Evolutionary conservation across 768 basidiomycete species (phyloP).

Genomic region (Mycena pura): DNA sequence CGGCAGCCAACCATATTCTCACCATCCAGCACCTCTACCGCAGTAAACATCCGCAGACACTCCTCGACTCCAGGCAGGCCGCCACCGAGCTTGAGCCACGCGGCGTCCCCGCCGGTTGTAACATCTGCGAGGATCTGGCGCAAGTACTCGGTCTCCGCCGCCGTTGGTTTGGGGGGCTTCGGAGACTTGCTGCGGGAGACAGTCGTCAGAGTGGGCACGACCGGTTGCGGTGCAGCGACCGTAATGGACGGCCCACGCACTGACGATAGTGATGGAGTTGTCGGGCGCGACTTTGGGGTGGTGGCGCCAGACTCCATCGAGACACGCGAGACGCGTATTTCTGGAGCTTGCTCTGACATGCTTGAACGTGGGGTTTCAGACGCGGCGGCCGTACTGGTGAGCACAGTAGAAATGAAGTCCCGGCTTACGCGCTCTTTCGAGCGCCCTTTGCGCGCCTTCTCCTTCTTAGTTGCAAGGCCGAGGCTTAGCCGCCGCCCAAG

Average conservation of each 20-base stretch:
- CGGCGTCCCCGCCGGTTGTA: slow-evolving; percentile 31
- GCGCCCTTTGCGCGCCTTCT: slow-evolving; percentile 43
- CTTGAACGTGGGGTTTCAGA: slow-evolving; percentile 6
- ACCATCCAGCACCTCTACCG: slow-evolving; percentile 91
- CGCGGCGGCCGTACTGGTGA: background rate
- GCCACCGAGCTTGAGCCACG: slow-evolving; percentile 34
- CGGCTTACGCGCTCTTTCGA: slow-evolving; percentile 38
- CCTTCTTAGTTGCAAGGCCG: slow-evolving; percentile 54
- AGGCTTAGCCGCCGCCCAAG: slow-evolving; percentile 69
- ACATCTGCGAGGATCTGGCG: slow-evolving; percentile 73
- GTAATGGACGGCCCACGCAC: slow-evolving; percentile 26
- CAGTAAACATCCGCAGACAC: slow-evolving; percentile 85
- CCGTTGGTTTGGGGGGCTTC: slow-evolving; percentile 59
- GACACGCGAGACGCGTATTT: slow-evolving; percentile 16
- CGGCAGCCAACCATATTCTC: slow-evolving; percentile 95
- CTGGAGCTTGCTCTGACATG: slow-evolving; percentile 5
- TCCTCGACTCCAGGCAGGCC: slow-evolving; percentile 74
- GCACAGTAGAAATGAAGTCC: slow-evolving; percentile 11
- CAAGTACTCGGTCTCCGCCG: slow-evolving; percentile 70
- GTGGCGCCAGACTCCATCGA: background rate
- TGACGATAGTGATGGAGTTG: slow-evolving; percentile 1
- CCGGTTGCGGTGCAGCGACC: slow-evolving; percentile 26
- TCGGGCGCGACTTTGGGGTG: slow-evolving; percentile 13
- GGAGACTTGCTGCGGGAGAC: slow-evolving; percentile 47
- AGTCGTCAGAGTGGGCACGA: slow-evolving; percentile 19